Conservation (phyloP, 139 green algal genomes). For the Monoraphidium neglectum region DNA sequence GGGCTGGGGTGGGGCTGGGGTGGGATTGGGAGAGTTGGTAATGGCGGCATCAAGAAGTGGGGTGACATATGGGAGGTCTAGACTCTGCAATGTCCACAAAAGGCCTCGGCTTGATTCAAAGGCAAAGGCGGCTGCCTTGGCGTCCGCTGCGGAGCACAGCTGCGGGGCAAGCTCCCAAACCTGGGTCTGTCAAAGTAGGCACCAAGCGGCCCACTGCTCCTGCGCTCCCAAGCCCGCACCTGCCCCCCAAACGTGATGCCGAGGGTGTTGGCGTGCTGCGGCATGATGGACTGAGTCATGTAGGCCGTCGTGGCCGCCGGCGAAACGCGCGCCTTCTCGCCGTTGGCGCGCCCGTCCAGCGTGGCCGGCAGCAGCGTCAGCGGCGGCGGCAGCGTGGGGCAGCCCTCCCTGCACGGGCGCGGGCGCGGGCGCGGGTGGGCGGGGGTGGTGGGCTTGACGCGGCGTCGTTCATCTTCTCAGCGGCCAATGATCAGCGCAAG, state of each 20-base stretch:
- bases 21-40: not conserved
- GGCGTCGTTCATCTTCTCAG: too few relatives aligned
- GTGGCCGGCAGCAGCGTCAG: constrained; percentile 32
- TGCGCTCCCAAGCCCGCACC: constrained; percentile 30
- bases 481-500: too few relatives aligned
- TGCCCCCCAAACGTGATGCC: constrained; percentile 85
- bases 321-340: constrained; percentile 17
- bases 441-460: too few relatives aligned
- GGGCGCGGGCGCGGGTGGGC: too few relatives aligned
- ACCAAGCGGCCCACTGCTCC: too few relatives aligned
- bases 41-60: too few relatives aligned
- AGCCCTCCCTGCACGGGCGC: constrained; percentile 40
- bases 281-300: constrained; percentile 83
- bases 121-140: not conserved
- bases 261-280: constrained; percentile 82
- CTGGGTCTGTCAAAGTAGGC: too few relatives aligned
- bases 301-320: constrained; percentile 65
- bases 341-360: not conserved
- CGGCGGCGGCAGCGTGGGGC: constrained; percentile 64
- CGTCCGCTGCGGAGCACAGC: not conserved
- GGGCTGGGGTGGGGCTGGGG: not conserved
- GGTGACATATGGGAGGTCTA: too few relatives aligned
- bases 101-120: too few relatives aligned
- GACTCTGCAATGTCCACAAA: too few relatives aligned
- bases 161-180: too few relatives aligned